Conservation (phyloP, 2,329 filamentous ascomycete species). For the Ophioceras dolichostomum region DNA sequence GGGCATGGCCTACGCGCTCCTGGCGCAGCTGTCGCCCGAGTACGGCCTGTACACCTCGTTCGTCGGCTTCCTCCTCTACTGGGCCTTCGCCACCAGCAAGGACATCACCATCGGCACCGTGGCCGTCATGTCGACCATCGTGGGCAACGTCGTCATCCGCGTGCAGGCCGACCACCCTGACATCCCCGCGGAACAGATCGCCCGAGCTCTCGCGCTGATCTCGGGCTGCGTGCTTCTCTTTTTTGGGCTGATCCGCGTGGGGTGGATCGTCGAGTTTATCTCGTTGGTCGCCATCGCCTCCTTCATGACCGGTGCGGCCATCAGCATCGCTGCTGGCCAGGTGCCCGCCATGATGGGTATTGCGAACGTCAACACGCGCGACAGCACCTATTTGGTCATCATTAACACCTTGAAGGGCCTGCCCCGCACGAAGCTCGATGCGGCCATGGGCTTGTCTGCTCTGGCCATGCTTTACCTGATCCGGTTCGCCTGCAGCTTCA, state of each 20-base stretch:
- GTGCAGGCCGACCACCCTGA: slow-evolving; percentile 22
- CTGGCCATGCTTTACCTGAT: slow-evolving; percentile 55
- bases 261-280: slow-evolving; percentile 39
- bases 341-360: slow-evolving; percentile 30
- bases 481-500: slow-evolving; percentile 43
- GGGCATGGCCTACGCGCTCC: slow-evolving; percentile 65
- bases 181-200: slow-evolving; percentile 24
- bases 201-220: slow-evolving; percentile 30
- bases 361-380: slow-evolving; percentile 27
- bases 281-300: slow-evolving; percentile 35
- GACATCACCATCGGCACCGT: slow-evolving; percentile 70
- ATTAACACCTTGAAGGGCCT: slow-evolving; percentile 28
- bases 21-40: slow-evolving; percentile 55
- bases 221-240: slow-evolving; percentile 28
- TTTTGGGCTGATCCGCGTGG: slow-evolving; percentile 31
- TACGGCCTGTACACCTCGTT: slow-evolving; percentile 76
- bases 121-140: slow-evolving; percentile 36
- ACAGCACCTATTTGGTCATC: slow-evolving; percentile 30
- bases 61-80: slow-evolving; percentile 68
- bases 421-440: slow-evolving; percentile 43
- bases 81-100: slow-evolving; percentile 75
- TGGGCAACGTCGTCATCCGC: slow-evolving; percentile 30
- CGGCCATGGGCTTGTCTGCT: slow-evolving; percentile 59
- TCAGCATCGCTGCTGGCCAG: slow-evolving; percentile 37
- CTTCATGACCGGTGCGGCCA: slow-evolving; percentile 37